Percentiles rank a stretch among this genome's conserved stretches.
Conservation (phyloP, 2,329 filamentous ascomycete genomes). For the Fusarium sp. region DNA sequence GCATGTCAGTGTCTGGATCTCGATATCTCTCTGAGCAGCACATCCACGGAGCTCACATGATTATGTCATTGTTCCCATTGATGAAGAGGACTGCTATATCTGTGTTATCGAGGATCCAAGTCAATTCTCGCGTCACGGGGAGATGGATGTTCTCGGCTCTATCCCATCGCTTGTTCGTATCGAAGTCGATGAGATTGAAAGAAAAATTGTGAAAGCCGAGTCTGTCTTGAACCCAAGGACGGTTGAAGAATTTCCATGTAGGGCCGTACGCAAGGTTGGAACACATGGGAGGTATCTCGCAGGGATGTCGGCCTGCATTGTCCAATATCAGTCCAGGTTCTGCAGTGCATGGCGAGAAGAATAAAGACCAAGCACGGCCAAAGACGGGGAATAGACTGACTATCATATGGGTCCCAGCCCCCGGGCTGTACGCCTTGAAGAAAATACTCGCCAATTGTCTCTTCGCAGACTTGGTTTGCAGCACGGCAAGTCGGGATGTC, state of each 20-base stretch:
- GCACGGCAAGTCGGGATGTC: constrained; percentile 8
- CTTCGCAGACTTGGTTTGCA: constrained; percentile 25
- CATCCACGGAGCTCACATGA: constrained; percentile 5
- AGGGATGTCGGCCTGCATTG: constrained; percentile 9
- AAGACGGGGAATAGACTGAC: not conserved
- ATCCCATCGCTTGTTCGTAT: constrained; percentile 21
- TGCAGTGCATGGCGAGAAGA: too few relatives aligned
- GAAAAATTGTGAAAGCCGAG: constrained; percentile 14
- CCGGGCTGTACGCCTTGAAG: constrained; percentile 9
- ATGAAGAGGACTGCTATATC: constrained; percentile 13
- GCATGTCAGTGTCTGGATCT: not conserved
- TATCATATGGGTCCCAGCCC: constrained; percentile 31
- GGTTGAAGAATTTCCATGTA: constrained; percentile 24
- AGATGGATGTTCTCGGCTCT: constrained; percentile 8
- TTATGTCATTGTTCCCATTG: constrained; percentile 24
- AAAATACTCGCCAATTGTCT: constrained; percentile 10
- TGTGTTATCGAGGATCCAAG: constrained; percentile 17
- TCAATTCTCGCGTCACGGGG: constrained; percentile 22
- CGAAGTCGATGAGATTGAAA: constrained; percentile 17
- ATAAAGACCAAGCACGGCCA: too few relatives aligned
- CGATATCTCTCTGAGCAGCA: fast-evolving
- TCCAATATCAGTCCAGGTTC: not conserved
- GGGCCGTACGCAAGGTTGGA: constrained; percentile 21
- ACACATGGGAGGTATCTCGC: constrained; percentile 17
- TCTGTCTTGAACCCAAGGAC: constrained; percentile 20